Evolutionary conservation across 306 rosid species (phyloP).

Genomic region (Canavalia gladiata): DNA sequence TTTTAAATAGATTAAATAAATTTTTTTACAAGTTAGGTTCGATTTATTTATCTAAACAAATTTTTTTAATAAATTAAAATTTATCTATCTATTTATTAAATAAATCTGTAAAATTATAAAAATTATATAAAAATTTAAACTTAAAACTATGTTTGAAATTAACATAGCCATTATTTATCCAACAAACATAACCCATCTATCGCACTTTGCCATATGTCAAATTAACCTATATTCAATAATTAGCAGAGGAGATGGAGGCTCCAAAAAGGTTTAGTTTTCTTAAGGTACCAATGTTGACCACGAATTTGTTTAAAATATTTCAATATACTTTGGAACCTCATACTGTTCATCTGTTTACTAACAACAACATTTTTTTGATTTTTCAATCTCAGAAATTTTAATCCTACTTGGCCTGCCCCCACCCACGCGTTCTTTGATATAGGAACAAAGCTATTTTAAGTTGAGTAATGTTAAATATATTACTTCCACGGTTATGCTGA

Average conservation of each 20-base stretch:
- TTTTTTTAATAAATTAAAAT: too few species aligned
- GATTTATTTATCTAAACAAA: too few species aligned
- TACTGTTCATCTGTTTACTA: neutral
- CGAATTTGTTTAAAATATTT: neutral
- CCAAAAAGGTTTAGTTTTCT: constrained; percentile 7
- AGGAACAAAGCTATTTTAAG: neutral
- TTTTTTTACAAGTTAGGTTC: too few species aligned
- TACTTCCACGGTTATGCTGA: neutral
- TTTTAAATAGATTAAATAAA: too few species aligned
- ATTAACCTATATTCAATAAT: neutral
- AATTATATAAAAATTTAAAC: too few species aligned
- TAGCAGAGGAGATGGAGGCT: neutral
- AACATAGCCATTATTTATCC: too few species aligned
- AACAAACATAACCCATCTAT: neutral
- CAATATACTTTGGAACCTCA: neutral
- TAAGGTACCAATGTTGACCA: constrained; percentile 14
- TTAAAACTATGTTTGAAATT: too few species aligned
- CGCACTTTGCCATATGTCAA: neutral
- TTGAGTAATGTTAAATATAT: neutral
- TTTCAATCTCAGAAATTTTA: neutral
- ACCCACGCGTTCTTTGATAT: neutral
- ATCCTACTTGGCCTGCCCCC: neutral
- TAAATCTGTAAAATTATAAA: too few species aligned
- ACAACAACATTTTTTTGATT: neutral
- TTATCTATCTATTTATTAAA: too few species aligned